Evolutionary conservation across 73 alveolate species (phyloP), one percentile per base, ranked within the genome.

Genomic region (Paramecium pentaurelia): DNA sequence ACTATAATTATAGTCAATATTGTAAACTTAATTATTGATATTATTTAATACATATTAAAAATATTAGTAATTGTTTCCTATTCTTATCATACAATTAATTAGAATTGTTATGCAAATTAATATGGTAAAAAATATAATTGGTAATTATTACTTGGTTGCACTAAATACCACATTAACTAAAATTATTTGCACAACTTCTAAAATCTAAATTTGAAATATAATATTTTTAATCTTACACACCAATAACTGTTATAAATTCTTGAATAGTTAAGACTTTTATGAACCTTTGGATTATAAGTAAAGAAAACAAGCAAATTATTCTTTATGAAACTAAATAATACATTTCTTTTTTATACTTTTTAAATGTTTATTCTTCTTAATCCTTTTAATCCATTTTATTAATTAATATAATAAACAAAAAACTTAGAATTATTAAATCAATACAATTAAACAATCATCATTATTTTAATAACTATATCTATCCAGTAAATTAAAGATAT

Each of bases 171-270:
- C 77, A 60, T 60, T 60, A 18, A 18, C 77, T 60, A 60, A 64
- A 25, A 64, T 64, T 32, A 64, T 64, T 64, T 64, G 84, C 1
- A 64, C 84, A 8, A 64, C 84, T 64, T 64, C 84, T 34, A 64
- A 27, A 54, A 54, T 54, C 70, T 54, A 54, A 47, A 1, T 9
- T 42, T 42, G 16, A 9, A 54, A 54, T 16, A 60, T 27, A 20
- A 27, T 8, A n/a, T 54, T n/a, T 54, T 54, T 14, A 54, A 54
- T 27, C 70, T 54, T 64, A 64, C 47, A 64, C 84, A 64, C 84
- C 84, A 64, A 64, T 64, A 64, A 64, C 84, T 64, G 84, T 64
- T 64, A 27, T 64, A 64, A 32, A 64, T 64, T 64, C 84, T 28
- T 32, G 84, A 64, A 34, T 64, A 64, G 27, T 64, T 64, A 12